Evolutionary conservation across 2,329 filamentous ascomycete species (phyloP), one percentile per base, ranked within the genome.

Genomic region (Rachicladosporium sp.): DNA sequence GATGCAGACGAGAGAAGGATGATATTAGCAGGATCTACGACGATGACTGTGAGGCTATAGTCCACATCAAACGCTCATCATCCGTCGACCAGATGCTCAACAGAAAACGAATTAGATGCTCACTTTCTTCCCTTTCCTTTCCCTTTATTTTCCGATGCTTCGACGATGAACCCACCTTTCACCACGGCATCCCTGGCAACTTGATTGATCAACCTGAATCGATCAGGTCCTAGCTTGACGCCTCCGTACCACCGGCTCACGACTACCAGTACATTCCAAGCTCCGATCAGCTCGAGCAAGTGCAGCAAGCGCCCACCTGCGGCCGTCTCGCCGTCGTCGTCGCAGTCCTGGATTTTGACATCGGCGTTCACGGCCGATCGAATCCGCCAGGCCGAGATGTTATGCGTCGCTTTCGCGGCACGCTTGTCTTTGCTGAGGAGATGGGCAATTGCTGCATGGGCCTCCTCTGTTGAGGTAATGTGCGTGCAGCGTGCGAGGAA

Each of bases 161-260:
- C 39, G 3, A 35, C 29, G 19, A 35, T 11, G 10, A 41, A 75
- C 0, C 82, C 83, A 1, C 82, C 86, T 55, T 76, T 76, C 7
- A 95, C 74, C 47, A 96, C 71, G 1, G 82, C 83, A 62, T 95
- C 87, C 53, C 88, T 74, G 6, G 87, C 88, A 6, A 79, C 83
- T 40, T 75, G 73, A 57, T 95, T 95, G 57, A 98, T 96, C 40
- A 94, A 68, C 9, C 86, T 77, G 58, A 98, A 98, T 47, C 91
- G 70, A 58, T 88, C 81, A 36, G 89, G 88, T 0, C 91, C 91
- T 35, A 98, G 64, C 51, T 87, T 81, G 42, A 93, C 74, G 1
- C 91, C 91, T 3, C 91, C 91, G 61, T 93, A 98, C 91, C 91
- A 98, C 46, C 91, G 68, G 31, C 84, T 87, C 21, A 98, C 89